A percentile compares a stretch with the other conserved stretches of the same genome.
Evolutionary conservation across 192 early-diverging fungal species (phyloP).

Genomic region (Chytriomyces confervae): DNA sequence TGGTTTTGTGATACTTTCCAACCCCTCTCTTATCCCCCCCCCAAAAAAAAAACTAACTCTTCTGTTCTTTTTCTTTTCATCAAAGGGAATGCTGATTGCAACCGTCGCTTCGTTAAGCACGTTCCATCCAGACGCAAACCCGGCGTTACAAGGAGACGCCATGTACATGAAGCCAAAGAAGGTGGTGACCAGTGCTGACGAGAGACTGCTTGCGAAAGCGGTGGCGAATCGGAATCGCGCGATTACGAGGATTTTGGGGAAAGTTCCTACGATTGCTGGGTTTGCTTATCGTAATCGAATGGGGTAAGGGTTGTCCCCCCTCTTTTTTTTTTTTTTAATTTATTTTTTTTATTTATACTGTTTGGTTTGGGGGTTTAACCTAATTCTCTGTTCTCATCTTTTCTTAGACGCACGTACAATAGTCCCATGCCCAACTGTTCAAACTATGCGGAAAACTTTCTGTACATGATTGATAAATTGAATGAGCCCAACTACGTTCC

Average conservation of each 20-base stretch:
- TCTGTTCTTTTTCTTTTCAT: neutral
- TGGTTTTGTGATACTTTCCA: conserved; percentile 37
- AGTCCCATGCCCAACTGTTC: conserved; percentile 47
- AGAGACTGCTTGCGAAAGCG: conserved; percentile 31
- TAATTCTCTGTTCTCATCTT: neutral
- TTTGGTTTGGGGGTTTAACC: neutral
- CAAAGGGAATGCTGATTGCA: conserved; percentile 65
- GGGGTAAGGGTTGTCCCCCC: conserved; percentile 34
- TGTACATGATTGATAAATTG: conserved; percentile 60
- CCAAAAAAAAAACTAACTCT: neutral
- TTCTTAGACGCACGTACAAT: conserved; percentile 49
- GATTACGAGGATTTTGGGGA: conserved; percentile 68
- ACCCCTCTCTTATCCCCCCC: neutral
- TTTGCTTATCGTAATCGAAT: conserved; percentile 68
- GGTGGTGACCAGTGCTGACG: conserved; percentile 22
- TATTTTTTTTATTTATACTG: neutral
- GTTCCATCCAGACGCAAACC: conserved; percentile 75
- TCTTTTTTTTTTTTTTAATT: neutral
- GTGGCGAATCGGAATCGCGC: conserved; percentile 54
- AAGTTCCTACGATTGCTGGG: conserved; percentile 68
- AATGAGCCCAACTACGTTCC: conserved; percentile 56
- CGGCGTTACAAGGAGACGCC: conserved; percentile 61
- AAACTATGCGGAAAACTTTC: conserved; percentile 52
- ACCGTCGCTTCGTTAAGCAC: conserved; percentile 67
- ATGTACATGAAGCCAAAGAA: conserved; percentile 52